phyloP scores from a whole-genome alignment of 1,284 basidiomycete genomes.

The Ceratobasidium sp. region DNA sequence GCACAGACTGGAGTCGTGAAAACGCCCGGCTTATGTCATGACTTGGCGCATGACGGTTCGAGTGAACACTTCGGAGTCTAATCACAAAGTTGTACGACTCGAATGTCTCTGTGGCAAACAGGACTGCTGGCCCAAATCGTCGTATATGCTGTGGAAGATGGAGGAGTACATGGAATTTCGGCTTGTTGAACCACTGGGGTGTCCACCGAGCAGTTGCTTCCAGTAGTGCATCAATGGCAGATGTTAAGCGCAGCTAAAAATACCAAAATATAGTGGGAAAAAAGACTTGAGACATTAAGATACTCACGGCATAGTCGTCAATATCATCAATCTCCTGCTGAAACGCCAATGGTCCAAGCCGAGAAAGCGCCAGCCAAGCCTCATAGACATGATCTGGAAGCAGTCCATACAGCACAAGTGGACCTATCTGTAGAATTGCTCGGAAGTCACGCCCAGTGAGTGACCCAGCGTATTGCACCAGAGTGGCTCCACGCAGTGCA shows the following conservation, averaged over 20 bases:
- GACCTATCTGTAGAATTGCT: constrained; percentile 58
- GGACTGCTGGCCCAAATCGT: constrained; percentile 60
- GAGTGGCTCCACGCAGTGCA: constrained; percentile 52
- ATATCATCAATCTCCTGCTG: constrained; percentile 59
- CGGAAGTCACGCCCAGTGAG: constrained; percentile 59
- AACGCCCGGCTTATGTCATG: constrained; percentile 58
- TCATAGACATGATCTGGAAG: constrained; percentile 50
- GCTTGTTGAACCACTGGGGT: constrained; percentile 61
- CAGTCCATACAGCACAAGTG: constrained; percentile 59
- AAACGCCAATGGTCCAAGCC: constrained; percentile 58
- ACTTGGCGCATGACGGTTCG: constrained; percentile 64
- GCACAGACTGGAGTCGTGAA: not conserved
- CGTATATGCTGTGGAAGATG: constrained; percentile 52
- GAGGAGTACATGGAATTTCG: constrained; percentile 57
- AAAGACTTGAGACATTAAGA: not conserved
- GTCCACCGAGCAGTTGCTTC: constrained; percentile 54
- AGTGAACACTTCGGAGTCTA: constrained; percentile 60
- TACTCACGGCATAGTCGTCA: constrained; percentile 46
- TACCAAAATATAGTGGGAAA: not conserved
- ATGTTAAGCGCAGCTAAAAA: constrained; percentile 46
- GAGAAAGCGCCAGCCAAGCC: constrained; percentile 57
- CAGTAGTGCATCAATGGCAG: constrained; percentile 57
- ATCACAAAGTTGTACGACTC: constrained; percentile 67
- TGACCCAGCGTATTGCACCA: constrained; percentile 57
- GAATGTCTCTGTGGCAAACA: constrained; percentile 63